phyloP scores from a whole-genome alignment of 164 flowering plant species.

The Chloranthus sessilifolius region DNA sequence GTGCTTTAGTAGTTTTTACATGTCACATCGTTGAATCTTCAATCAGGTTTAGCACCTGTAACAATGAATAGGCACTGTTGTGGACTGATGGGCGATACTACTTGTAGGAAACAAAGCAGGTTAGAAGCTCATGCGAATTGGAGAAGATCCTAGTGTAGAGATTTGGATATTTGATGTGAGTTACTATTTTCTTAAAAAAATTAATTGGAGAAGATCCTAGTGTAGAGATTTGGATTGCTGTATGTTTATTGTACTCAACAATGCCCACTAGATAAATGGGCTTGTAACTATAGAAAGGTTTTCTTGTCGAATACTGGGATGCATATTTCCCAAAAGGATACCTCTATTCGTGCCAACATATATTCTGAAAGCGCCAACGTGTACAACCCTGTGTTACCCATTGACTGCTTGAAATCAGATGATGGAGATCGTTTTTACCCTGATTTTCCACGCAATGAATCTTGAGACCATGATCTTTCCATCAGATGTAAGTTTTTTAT shows the following conservation, averaged over 20 bases:
- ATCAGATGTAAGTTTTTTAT: too few species aligned
- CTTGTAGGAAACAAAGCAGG: slow-evolving; percentile 77
- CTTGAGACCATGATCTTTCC: too few species aligned
- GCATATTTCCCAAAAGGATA: not conserved
- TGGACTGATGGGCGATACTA: slow-evolving; percentile 99
- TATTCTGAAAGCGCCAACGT: too few species aligned
- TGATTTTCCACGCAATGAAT: too few species aligned
- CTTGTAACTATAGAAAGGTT: not conserved
- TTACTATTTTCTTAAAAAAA: not conserved
- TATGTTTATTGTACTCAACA: not conserved
- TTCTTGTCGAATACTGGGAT: not conserved
- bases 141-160: slow-evolving; percentile 83
- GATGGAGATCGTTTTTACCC: too few species aligned
- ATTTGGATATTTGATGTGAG: slow-evolving; percentile 88
- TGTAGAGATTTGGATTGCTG: too few species aligned
- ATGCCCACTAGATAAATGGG: not conserved
- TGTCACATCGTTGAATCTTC: not conserved
- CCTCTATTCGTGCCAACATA: too few species aligned
- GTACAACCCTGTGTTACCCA: too few species aligned
- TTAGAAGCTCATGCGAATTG: slow-evolving; percentile 96
- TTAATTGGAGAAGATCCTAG: not conserved
- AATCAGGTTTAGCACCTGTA: slow-evolving; percentile 78
- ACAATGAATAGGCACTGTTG: slow-evolving; percentile 61
- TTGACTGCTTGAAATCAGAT: too few species aligned
- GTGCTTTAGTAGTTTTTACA: too few species aligned